A percentile compares a stretch with the other conserved stretches of the same genome.
phyloP scores from a whole-genome alignment of 768 basidiomycete species.

The Lactarius psammicola region DNA sequence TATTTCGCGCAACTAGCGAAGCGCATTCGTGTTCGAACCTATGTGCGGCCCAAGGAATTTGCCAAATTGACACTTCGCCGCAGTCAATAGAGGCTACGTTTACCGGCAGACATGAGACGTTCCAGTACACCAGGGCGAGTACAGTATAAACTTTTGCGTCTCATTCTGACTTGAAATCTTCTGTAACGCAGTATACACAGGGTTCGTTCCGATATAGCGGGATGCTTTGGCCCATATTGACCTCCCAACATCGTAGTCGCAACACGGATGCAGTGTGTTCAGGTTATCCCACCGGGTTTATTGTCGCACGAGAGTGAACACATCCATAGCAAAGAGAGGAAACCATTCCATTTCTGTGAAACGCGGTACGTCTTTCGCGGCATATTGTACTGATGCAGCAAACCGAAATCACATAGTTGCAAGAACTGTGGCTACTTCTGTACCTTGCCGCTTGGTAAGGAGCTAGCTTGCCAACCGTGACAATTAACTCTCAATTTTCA shows the following conservation, averaged over 20 bases:
- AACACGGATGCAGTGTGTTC: constrained; percentile 50
- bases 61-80: constrained; percentile 57
- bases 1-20: constrained; percentile 40
- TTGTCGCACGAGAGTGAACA: constrained; percentile 48
- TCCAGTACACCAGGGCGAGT: constrained; percentile 61
- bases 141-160: too few species aligned
- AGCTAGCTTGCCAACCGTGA: neutral
- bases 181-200: constrained; percentile 49
- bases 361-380: constrained; percentile 36
- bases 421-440: constrained; percentile 58
- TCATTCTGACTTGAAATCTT: neutral
- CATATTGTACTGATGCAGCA: neutral
- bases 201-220: constrained; percentile 35
- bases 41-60: constrained; percentile 50
- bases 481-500: neutral
- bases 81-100: constrained; percentile 63
- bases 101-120: constrained; percentile 56
- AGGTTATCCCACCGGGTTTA: constrained; percentile 45
- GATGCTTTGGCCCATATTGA: neutral
- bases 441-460: constrained; percentile 51
- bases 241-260: constrained; percentile 37
- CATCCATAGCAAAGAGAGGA: constrained; percentile 44
- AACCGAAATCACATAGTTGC: constrained; percentile 41
- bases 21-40: constrained; percentile 45
- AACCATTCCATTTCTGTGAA: constrained; percentile 56